Base-by-base conservation (phyloP, 306 rosid species). In the Crotalaria pallida region DNA sequence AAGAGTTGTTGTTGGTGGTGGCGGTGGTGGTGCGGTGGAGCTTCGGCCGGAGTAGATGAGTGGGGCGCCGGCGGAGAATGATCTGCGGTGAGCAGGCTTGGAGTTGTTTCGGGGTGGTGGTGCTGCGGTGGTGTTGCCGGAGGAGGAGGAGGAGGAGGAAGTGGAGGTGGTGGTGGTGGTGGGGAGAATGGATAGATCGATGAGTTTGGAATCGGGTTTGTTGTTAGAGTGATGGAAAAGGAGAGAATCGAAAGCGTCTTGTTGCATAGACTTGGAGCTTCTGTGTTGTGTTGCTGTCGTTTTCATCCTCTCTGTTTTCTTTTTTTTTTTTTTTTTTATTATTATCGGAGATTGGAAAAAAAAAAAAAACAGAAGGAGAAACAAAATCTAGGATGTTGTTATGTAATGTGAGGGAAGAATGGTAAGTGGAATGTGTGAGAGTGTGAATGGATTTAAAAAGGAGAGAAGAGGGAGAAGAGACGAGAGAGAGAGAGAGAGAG, bases 31-130 rank as follows among this genome's bases (percentile, higher is more conserved):
- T 1, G 10, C 10, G 13, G 13, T 0, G 88, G 81, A 64, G 23
- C 60, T 83, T 49, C 83, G 82, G 1, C 92, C 92, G 3, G 96
- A 83, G 84, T 86, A 89, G 71, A 89, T 86, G 77, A 92, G 65
- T 5, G 96, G 91, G 29, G 85, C 76, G 45, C 96, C 98, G 17
- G 96, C 92, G 12, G 96, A 92, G 16, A 77, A 84, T 33, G 96
- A 83, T 83, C 96, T 85, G 83, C 96, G 86, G 58, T 92, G 98
- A 27, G 84, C 88, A 3, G 96, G 96, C 31, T 62, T 77, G 21
- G 83, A 73, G 73, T 61, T 72, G 73, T 61, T 72, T 10, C 47
- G 79, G 41, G 24, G 29, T 11, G 76, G 21, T 23, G 77, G 29
- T 8, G 78, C 76, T 76, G 92, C 1, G 34, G 44, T 0, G 31